Base-by-base conservation (phyloP, 2,329 filamentous ascomycete species). In the Lecanoromycetidae sp. region DNA sequence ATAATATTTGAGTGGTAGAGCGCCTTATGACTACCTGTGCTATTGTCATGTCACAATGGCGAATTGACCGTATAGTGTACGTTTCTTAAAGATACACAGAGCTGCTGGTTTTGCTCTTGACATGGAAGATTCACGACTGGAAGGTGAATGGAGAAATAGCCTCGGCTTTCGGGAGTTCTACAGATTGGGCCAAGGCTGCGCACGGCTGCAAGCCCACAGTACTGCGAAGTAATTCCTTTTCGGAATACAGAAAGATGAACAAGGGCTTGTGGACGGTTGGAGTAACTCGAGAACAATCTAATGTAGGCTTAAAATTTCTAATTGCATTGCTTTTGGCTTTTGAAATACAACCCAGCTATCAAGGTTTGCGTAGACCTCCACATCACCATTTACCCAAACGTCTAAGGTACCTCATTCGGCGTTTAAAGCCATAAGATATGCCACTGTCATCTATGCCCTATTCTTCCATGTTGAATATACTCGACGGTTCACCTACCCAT, bases 401-500 rank as follows among this genome's bases (percentile, higher is more conserved):
- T n/a, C n/a, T n/a, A n/a, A n/a, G n/a, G n/a, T n/a, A n/a, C n/a
- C n/a, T n/a, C n/a, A n/a, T n/a, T n/a, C n/a, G n/a, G n/a, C n/a
- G n/a, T n/a, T n/a, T n/a, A n/a, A n/a, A n/a, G n/a, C n/a, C n/a
- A n/a, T n/a, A n/a, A n/a, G n/a, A n/a, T n/a, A n/a, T n/a, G n/a
- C n/a, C n/a, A n/a, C n/a, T n/a, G n/a, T n/a, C n/a, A n/a, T n/a
- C n/a, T n/a, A n/a, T n/a, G n/a, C 22, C 40, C 32, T 30, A 46
- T 17, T 19, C 40, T 8, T 20, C 42, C 45, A 51, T 48, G 15
- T 25, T 35, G 37, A 51, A 51, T 19, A 48, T 13, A 33, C 20
- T 44, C 12, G 44, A 44, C 13, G 42, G 17, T 23, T 50, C 45
- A 17, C 37, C n/a, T 25, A 47, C n/a, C 44, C 54, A 52, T 10